phyloP scores from a whole-genome alignment of 371 early-diverging fungal genomes.

The Synchytrium microbalum region DNA sequence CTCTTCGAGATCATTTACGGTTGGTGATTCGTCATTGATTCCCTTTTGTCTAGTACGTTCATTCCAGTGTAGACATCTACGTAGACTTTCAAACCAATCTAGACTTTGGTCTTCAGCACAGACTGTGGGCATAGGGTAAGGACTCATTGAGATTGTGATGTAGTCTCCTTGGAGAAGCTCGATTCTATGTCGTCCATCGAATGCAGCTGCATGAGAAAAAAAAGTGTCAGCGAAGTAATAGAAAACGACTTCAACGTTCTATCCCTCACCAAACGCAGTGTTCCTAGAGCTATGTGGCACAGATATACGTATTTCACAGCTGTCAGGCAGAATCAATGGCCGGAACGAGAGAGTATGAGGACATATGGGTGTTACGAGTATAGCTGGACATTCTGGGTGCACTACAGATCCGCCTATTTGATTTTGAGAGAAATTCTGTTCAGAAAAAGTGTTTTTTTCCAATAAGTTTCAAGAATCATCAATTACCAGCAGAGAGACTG shows the following conservation, averaged over 20 bases:
- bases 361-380: slow-evolving; percentile 90
- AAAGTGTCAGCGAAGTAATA: neutral
- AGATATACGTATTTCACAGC: slow-evolving; percentile 46
- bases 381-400: slow-evolving; percentile 86
- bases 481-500: too few relatives aligned
- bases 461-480: too few relatives aligned
- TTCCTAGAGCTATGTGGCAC: slow-evolving; percentile 31
- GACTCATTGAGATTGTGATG: slow-evolving; percentile 73
- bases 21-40: neutral
- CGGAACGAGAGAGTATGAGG: slow-evolving; percentile 63
- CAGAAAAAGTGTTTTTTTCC: too few relatives aligned
- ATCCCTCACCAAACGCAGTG: slow-evolving; percentile 22
- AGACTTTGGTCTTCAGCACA: slow-evolving; percentile 39
- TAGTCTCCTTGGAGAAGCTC: slow-evolving; percentile 84
- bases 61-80: slow-evolving; percentile 39
- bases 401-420: slow-evolving; percentile 46
- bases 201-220: slow-evolving; percentile 17
- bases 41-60: slow-evolving; percentile 31
- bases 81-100: slow-evolving; percentile 36
- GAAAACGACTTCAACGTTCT: neutral
- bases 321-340: slow-evolving; percentile 87
- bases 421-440: slow-evolving; percentile 11
- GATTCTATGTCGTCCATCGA: slow-evolving; percentile 76
- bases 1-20: neutral
- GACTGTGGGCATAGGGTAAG: slow-evolving; percentile 83